A percentile compares a stretch with the other conserved stretches of the same genome.
These are phyloP conservation scores for Boletus fagicola DNA, from an alignment of 768 basidiomycete species.

Conservation along the genomic window DNA sequence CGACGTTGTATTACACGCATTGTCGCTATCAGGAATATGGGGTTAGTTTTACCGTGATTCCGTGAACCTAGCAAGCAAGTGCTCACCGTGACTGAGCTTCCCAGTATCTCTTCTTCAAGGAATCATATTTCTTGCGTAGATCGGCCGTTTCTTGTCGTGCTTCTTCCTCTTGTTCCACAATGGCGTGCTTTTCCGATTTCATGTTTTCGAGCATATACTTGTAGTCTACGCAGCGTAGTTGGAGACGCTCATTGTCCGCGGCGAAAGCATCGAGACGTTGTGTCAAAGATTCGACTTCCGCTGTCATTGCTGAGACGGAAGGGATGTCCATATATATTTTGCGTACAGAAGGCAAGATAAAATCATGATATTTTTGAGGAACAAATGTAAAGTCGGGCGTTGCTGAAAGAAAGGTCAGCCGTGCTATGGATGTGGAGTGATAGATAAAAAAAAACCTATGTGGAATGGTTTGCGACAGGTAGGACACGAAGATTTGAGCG, in stretches of 20 bases:
- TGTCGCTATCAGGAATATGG: constrained; percentile 3
- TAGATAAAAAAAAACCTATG: constrained; percentile 45
- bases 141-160: constrained; percentile 41
- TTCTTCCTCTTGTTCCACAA: constrained; percentile 32
- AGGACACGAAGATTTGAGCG: constrained; percentile 52
- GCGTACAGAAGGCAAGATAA: constrained; percentile 57
- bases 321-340: constrained; percentile 49
- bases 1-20: not conserved
- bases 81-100: constrained; percentile 18
- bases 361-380: constrained; percentile 57
- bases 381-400: constrained; percentile 47
- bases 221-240: constrained; percentile 43
- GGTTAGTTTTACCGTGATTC: not conserved
- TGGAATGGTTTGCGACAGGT: constrained; percentile 55
- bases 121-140: constrained; percentile 35
- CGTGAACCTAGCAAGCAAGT: too few relatives aligned
- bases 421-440: not conserved
- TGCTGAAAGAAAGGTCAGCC: constrained; percentile 34
- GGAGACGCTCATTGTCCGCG: constrained; percentile 42
- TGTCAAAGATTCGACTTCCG: constrained; percentile 38
- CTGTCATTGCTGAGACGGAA: constrained; percentile 24
- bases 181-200: constrained; percentile 29
- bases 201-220: constrained; percentile 35
- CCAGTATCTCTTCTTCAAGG: constrained; percentile 28
- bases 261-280: constrained; percentile 38